Evolutionary conservation across 768 basidiomycete species (phyloP).

Genomic region (Auriculariales sp.): DNA sequence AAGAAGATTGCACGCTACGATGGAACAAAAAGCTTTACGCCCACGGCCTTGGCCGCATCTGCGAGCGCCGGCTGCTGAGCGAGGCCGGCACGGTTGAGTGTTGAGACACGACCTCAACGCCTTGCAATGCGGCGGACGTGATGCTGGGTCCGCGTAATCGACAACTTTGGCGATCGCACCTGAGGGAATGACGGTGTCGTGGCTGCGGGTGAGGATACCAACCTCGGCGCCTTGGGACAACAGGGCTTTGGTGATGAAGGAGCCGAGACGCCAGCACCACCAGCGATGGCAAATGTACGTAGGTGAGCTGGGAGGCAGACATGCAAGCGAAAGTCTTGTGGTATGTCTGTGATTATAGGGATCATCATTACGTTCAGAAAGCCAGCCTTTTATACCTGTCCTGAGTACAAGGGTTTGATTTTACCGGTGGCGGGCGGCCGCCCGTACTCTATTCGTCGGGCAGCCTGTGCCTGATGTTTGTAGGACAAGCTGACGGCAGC

Average conservation of each 20-base stretch:
- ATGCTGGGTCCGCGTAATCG: not conserved
- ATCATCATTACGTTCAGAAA: too few relatives aligned
- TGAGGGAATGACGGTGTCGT: not conserved
- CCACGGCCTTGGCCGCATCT: slow-evolving; percentile 11
- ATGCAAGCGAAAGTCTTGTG: too few relatives aligned
- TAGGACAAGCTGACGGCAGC: too few relatives aligned
- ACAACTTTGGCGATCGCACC: not conserved
- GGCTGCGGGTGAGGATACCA: not conserved
- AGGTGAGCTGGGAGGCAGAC: too few relatives aligned
- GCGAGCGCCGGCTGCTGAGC: slow-evolving; percentile 9
- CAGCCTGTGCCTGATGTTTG: too few relatives aligned
- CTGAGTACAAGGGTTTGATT: too few relatives aligned
- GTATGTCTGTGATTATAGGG: too few relatives aligned
- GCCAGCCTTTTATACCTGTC: too few relatives aligned
- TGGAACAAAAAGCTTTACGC: slow-evolving; percentile 18
- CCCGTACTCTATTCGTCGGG: too few relatives aligned
- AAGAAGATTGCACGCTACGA: slow-evolving; percentile 2
- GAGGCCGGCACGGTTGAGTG: not conserved
- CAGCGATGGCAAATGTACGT: not conserved
- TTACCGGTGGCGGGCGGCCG: too few relatives aligned
- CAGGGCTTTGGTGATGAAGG: not conserved
- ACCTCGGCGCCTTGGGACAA: not conserved
- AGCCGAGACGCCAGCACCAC: not conserved
- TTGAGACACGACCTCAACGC: not conserved
- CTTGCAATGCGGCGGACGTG: not conserved